Percentiles rank a stretch among this genome's conserved stretches.
phyloP scores from a whole-genome alignment of 176 grass and related monocot genomes.

The Otatea glauca region DNA sequence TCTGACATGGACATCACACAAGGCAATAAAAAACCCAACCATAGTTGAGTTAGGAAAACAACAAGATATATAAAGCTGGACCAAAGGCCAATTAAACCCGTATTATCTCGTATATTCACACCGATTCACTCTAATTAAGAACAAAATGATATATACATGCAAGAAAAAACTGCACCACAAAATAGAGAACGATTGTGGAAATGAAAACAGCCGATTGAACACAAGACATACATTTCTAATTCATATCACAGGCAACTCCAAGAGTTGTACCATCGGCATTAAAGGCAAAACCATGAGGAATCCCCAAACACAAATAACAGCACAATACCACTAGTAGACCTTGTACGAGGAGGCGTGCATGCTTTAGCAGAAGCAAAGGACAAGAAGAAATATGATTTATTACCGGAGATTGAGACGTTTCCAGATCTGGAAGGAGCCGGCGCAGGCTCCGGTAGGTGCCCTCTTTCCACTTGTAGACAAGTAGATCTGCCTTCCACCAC shows the following conservation, averaged over 20 bases:
- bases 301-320: neutral
- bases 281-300: neutral
- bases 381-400: slow-evolving; percentile 20
- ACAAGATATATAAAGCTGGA: neutral
- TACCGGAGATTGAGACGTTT: slow-evolving; percentile 13
- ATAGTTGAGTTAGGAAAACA: neutral
- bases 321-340: slow-evolving; percentile 11
- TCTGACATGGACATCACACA: slow-evolving; percentile 1
- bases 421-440: slow-evolving; percentile 44
- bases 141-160: neutral
- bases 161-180: neutral
- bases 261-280: slow-evolving; percentile 12
- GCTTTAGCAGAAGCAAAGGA: slow-evolving; percentile 25
- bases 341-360: slow-evolving; percentile 12
- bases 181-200: neutral
- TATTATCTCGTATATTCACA: neutral
- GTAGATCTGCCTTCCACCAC: slow-evolving; percentile 37
- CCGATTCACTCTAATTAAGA: neutral
- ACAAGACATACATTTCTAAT: neutral
- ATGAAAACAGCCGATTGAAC: slow-evolving; percentile 3
- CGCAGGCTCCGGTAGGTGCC: neutral
- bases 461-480: slow-evolving; percentile 8
- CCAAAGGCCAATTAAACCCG: neutral
- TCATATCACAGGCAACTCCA: neutral
- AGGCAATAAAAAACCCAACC: neutral